Evolutionary conservation across 768 basidiomycete genomes (phyloP).

Genomic region (Podaxis carcinomalis): DNA sequence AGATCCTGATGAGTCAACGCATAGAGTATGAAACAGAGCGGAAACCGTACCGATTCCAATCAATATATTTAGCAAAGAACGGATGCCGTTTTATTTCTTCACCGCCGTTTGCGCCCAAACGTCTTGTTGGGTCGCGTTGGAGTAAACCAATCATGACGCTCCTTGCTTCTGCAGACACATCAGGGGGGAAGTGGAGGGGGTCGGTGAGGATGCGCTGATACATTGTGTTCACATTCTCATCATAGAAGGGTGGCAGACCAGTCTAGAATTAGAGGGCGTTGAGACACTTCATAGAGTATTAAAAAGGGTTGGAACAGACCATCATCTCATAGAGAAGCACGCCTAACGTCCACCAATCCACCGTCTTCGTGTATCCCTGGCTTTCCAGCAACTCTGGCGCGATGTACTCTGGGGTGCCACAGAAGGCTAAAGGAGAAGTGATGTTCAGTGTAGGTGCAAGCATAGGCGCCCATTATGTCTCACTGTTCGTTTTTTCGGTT

Average conservation of each 20-base stretch:
- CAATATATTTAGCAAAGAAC: slow-evolving; percentile 92
- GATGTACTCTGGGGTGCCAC: slow-evolving; percentile 98
- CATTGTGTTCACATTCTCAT: slow-evolving; percentile 98
- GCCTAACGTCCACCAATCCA: slow-evolving; percentile 99
- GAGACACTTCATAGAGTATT: slow-evolving; percentile 7
- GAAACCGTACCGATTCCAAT: slow-evolving; percentile 70
- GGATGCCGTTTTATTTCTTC: slow-evolving; percentile 95
- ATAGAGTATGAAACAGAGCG: background rate
- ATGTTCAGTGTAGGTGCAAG: background rate
- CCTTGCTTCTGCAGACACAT: slow-evolving; percentile 84
- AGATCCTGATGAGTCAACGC: background rate
- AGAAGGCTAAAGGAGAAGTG: slow-evolving; percentile 63
- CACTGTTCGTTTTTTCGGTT: slow-evolving; percentile 95
- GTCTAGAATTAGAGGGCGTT: slow-evolving; percentile 45
- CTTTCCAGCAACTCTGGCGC: slow-evolving; percentile 96
- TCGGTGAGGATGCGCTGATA: slow-evolving; percentile 94
- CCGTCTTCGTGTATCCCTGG: slow-evolving; percentile 95
- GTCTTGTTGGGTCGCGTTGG: slow-evolving; percentile 80
- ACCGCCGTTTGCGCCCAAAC: slow-evolving; percentile 89
- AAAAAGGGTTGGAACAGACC: slow-evolving; percentile 35
- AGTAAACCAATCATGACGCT: slow-evolving; percentile 87
- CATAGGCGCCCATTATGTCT: slow-evolving; percentile 19
- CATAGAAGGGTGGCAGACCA: slow-evolving; percentile 96
- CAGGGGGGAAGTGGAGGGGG: slow-evolving; percentile 86
- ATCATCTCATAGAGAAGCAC: slow-evolving; percentile 97